phyloP scores from a whole-genome alignment of 345 rosid genomes.

The Fremontodendron californicum region DNA sequence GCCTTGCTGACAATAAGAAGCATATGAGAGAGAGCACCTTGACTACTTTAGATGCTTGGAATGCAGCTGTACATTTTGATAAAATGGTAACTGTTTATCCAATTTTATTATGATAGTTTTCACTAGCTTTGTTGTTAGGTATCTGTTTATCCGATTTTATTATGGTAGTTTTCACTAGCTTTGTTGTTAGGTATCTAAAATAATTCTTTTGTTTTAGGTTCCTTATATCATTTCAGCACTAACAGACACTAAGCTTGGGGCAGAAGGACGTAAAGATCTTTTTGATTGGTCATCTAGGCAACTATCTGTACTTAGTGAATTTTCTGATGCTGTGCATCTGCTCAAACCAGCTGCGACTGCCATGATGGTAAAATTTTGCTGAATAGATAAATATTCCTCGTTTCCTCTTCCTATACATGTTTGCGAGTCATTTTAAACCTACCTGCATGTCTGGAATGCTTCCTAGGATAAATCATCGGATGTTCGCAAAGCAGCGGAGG shows the following conservation, averaged over 20 bases:
- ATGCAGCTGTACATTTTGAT: constrained; percentile 91
- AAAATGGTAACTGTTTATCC: constrained; percentile 62
- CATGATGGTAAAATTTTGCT: constrained; percentile 54
- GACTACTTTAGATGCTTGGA: constrained; percentile 81
- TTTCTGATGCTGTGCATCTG: constrained; percentile 77
- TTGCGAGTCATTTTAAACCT: not conserved
- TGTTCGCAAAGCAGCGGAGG: constrained; percentile 97
- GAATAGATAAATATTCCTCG: not conserved
- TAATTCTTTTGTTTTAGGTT: constrained; percentile 50
- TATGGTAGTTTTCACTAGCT: not conserved
- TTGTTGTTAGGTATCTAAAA: constrained; percentile 2
- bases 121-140: not conserved
- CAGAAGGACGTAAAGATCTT: constrained; percentile 98
- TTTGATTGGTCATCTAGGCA: constrained; percentile 97
- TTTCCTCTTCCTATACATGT: not conserved
- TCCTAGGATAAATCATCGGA: constrained; percentile 91
- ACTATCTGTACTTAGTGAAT: constrained; percentile 64
- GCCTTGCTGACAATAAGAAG: constrained; percentile 97
- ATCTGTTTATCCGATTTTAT: too few species aligned
- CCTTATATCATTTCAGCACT: constrained; percentile 71
- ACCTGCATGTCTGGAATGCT: not conserved
- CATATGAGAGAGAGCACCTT: constrained; percentile 97
- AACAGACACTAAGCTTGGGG: constrained; percentile 85
- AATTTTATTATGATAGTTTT: not conserved
- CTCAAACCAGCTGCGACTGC: constrained; percentile 81